These are phyloP conservation scores for Wakefieldia striispora DNA, from an alignment of 768 basidiomycete genomes.

Conservation along the genomic window DNA sequence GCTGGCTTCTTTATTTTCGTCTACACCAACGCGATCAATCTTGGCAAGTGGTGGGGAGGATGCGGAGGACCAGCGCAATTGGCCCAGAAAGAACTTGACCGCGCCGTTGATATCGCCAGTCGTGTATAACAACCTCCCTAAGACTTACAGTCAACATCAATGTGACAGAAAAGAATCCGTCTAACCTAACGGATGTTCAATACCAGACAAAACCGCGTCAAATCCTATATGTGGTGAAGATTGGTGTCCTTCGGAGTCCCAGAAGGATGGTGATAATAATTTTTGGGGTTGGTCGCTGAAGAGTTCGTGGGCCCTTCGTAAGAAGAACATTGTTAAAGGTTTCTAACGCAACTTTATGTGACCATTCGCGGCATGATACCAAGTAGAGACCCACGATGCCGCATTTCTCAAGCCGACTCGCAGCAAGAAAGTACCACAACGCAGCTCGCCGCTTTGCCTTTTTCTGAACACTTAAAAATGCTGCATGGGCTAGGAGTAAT, in stretches of 20 bases:
- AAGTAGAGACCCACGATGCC: conserved; percentile 63
- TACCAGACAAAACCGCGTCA: conserved; percentile 63
- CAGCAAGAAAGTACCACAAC: conserved; percentile 76
- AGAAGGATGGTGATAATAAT: conserved; percentile 74
- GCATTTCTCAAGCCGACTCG: conserved; percentile 76
- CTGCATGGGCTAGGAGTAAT: conserved; percentile 78
- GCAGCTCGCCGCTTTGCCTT: conserved; percentile 61
- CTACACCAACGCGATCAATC: conserved; percentile 10
- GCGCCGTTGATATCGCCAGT: conserved; percentile 82
- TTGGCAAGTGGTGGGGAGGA: conserved; percentile 17
- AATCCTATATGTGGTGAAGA: conserved; percentile 44
- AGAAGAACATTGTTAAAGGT: conserved; percentile 80
- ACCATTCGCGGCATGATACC: conserved; percentile 3
- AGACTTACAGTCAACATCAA: conserved; percentile 6
- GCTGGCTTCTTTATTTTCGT: conserved; percentile 33
- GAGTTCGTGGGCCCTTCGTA: conserved; percentile 66
- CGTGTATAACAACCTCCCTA: conserved; percentile 86
- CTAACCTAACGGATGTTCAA: conserved; percentile 78
- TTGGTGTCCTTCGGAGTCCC: conserved; percentile 63
- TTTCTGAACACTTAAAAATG: conserved; percentile 62
- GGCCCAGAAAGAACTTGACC: conserved; percentile 70
- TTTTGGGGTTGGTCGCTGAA: conserved; percentile 53
- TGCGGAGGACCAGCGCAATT: conserved; percentile 52
- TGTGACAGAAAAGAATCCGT: neutral
- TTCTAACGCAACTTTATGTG: conserved; percentile 46